These are phyloP conservation scores for Neurospora sp. DNA, from an alignment of 2,329 filamentous ascomycete species.

Conservation along the genomic window DNA sequence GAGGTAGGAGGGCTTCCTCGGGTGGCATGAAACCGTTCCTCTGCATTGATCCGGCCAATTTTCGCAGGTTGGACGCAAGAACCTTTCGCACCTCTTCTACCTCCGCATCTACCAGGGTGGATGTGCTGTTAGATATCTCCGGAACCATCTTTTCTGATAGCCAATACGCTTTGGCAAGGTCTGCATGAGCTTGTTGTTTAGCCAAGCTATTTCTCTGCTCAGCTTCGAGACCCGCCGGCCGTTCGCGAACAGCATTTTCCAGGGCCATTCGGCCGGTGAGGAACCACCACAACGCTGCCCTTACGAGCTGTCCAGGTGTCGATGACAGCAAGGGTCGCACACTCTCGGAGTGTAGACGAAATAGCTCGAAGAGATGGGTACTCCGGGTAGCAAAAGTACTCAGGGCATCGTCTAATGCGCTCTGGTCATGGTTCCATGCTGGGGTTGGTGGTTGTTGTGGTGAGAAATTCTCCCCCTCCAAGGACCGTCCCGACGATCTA, in stretches of 20 bases:
- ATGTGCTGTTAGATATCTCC: conserved; percentile 35
- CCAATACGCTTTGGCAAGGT: conserved; percentile 81
- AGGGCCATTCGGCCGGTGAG: conserved; percentile 67
- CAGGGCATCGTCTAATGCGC: conserved; percentile 49
- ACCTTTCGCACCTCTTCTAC: conserved; percentile 43
- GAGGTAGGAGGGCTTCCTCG: conserved; percentile 58
- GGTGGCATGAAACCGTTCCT: conserved; percentile 70
- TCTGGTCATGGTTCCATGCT: neutral
- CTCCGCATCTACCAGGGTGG: conserved; percentile 33
- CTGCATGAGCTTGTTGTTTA: conserved; percentile 70
- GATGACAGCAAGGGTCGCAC: conserved; percentile 55
- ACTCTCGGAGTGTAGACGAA: conserved; percentile 67
- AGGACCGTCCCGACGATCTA: neutral
- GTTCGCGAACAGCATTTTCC: conserved; percentile 60
- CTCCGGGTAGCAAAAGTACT: conserved; percentile 61
- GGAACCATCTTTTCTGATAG: conserved; percentile 49
- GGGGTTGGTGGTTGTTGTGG: conserved; percentile 5
- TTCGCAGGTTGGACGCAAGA: conserved; percentile 56
- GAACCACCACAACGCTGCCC: conserved; percentile 83
- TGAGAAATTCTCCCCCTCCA: conserved; percentile 15
- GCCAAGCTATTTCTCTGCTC: conserved; percentile 44
- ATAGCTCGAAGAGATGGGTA: conserved; percentile 64
- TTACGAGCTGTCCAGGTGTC: conserved; percentile 55
- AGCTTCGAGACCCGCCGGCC: conserved; percentile 42
- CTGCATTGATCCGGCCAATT: conserved; percentile 73